Conservation (phyloP, 1,284 basidiomycete genomes). For the Ustilago tritici region DNA sequence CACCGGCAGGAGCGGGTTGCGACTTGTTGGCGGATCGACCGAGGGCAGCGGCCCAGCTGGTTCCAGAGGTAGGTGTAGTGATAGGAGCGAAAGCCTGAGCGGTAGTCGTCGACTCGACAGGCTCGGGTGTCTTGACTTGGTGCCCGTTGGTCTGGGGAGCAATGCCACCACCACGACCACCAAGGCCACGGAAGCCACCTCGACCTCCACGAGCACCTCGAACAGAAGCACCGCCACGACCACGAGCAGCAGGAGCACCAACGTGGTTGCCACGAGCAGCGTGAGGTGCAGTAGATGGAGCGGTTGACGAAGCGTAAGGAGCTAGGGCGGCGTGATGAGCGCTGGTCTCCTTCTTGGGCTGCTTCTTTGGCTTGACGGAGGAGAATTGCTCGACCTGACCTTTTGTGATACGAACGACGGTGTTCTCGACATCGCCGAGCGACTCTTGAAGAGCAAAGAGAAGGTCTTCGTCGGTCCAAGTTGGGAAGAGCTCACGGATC, state of each 20-base stretch:
- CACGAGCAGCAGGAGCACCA: constrained; percentile 48
- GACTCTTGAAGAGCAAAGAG: constrained; percentile 80
- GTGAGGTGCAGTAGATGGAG: constrained; percentile 28
- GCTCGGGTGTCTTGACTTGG: constrained; percentile 47
- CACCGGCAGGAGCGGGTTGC: constrained; percentile 32
- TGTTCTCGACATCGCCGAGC: constrained; percentile 79
- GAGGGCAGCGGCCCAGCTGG: constrained; percentile 62
- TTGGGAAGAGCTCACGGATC: constrained; percentile 82
- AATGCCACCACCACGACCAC: constrained; percentile 54
- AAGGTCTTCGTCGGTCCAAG: constrained; percentile 84
- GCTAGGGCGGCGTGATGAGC: constrained; percentile 28
- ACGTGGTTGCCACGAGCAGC: constrained; percentile 47
- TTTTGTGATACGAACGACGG: constrained; percentile 82
- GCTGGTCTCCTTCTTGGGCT: constrained; percentile 61
- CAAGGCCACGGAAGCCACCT: constrained; percentile 58
- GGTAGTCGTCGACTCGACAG: constrained; percentile 35
- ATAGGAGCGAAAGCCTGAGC: constrained; percentile 49
- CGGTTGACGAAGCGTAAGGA: constrained; percentile 16
- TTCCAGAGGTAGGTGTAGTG: constrained; percentile 47
- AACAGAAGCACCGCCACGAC: constrained; percentile 52
- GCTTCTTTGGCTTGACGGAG: constrained; percentile 85
- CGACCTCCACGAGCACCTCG: constrained; percentile 61
- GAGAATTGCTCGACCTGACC: constrained; percentile 86
- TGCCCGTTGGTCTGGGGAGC: constrained; percentile 59
- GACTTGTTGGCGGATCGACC: constrained; percentile 41